Evolutionary conservation across 1,284 basidiomycete species (phyloP).

Genomic region (Rugiboletus extremiorientalis): DNA sequence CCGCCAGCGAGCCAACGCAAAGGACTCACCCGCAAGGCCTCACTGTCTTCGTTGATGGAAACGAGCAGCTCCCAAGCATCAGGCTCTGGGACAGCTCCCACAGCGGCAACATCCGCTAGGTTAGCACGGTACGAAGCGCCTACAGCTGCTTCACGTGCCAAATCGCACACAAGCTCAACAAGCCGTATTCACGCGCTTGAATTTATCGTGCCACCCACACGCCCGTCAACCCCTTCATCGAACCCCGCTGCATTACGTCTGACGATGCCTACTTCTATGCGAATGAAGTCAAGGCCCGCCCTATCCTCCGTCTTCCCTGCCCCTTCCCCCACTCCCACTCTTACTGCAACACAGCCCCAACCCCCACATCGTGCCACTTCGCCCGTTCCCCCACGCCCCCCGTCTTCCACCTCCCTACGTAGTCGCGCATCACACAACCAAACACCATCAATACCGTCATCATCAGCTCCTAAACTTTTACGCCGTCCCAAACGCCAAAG

Average conservation of each 20-base stretch:
- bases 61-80: slow-evolving; percentile 53
- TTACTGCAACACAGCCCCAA: slow-evolving; percentile 19
- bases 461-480: slow-evolving; percentile 63
- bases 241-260: slow-evolving; percentile 73
- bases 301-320: slow-evolving; percentile 70
- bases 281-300: slow-evolving; percentile 69
- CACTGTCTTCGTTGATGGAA: slow-evolving; percentile 71
- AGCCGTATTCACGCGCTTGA: slow-evolving; percentile 58
- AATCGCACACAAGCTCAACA: slow-evolving; percentile 61
- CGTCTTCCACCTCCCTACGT: slow-evolving; percentile 43
- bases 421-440: slow-evolving; percentile 34
- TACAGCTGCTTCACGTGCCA: slow-evolving; percentile 76
- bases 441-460: slow-evolving; percentile 35
- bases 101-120: slow-evolving; percentile 37
- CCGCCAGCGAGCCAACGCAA: slow-evolving; percentile 58
- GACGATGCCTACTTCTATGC: slow-evolving; percentile 81
- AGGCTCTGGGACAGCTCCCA: slow-evolving; percentile 46
- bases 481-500: slow-evolving; percentile 71
- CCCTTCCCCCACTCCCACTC: slow-evolving; percentile 36
- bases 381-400: slow-evolving; percentile 56
- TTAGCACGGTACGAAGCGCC: slow-evolving; percentile 68
- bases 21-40: slow-evolving; percentile 66
- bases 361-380: slow-evolving; percentile 48
- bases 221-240: slow-evolving; percentile 74
- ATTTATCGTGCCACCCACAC: slow-evolving; percentile 68